A percentile compares a stretch with the other conserved stretches of the same genome.
Evolutionary conservation across 441 rosid species (phyloP).

Genomic region (Populus hybrid): DNA sequence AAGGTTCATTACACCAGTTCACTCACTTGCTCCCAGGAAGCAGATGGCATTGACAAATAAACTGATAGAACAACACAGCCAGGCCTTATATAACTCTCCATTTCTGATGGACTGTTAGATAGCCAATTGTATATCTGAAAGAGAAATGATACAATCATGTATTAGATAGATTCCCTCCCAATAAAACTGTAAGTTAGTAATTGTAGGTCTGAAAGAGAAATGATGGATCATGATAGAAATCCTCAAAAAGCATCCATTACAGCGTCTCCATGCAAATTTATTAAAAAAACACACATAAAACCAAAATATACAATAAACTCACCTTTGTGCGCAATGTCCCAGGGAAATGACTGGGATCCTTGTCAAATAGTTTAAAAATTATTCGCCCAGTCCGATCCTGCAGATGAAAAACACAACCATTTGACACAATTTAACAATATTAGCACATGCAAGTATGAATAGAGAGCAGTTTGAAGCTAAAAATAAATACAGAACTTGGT

Average conservation of each 20-base stretch:
- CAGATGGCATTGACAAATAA: constrained; percentile 67
- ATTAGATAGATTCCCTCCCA: neutral
- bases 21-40: constrained; percentile 82
- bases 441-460: neutral
- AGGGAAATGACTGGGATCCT: constrained; percentile 90
- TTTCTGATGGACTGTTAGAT: constrained; percentile 82
- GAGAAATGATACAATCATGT: constrained; percentile 6
- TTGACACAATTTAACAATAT: neutral
- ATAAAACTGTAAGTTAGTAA: neutral
- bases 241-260: neutral
- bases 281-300: neutral
- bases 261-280: neutral
- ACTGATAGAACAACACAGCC: constrained; percentile 85
- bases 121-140: constrained; percentile 86
- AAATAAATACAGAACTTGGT: neutral
- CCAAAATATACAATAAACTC: constrained; percentile 15
- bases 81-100: constrained; percentile 97
- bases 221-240: constrained; percentile 1
- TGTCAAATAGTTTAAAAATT: constrained; percentile 76
- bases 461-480: neutral
- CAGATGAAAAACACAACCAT: constrained; percentile 20
- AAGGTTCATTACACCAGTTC: constrained; percentile 1
- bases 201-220: neutral
- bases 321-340: constrained; percentile 73
- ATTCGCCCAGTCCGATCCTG: constrained; percentile 88